phyloP scores from a whole-genome alignment of 2,329 filamentous ascomycete genomes.

The Furcasterigmium sp. region DNA sequence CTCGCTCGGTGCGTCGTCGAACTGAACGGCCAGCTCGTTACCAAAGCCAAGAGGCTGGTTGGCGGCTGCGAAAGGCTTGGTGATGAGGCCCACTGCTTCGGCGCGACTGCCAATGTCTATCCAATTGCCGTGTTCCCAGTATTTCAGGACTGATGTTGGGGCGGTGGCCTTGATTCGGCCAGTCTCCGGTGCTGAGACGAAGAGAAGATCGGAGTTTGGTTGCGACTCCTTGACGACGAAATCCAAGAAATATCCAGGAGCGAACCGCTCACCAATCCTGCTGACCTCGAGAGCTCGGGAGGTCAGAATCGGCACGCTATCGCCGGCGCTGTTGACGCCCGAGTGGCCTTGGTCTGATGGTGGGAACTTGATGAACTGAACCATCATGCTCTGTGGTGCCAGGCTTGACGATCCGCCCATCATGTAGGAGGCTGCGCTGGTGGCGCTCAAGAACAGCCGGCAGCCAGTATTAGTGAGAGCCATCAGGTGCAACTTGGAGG shows the following conservation, averaged over 20 bases:
- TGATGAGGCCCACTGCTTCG: conserved; percentile 75
- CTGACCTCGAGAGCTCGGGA: conserved; percentile 45
- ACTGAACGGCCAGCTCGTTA: conserved; percentile 95
- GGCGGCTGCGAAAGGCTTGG: conserved; percentile 65
- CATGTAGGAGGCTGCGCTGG: conserved; percentile 66
- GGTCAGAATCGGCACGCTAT: conserved; percentile 39
- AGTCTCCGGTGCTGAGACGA: conserved; percentile 82
- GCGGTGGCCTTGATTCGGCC: conserved; percentile 68
- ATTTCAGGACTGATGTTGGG: conserved; percentile 49
- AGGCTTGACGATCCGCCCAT: conserved; percentile 53
- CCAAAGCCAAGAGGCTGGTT: conserved; percentile 73
- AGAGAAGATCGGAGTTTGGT: conserved; percentile 62
- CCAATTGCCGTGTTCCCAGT: conserved; percentile 76
- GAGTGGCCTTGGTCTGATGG: conserved; percentile 44
- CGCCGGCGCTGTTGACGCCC: conserved; percentile 18
- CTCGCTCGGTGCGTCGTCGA: conserved; percentile 75
- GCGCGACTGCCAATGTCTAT: conserved; percentile 67
- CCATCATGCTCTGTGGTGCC: conserved; percentile 90
- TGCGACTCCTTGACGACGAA: conserved; percentile 63
- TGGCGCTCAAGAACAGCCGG: conserved; percentile 87
- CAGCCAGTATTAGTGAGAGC: conserved; percentile 87
- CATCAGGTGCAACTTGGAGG: conserved; percentile 80
- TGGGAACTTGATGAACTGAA: conserved; percentile 95
- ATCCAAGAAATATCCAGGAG: conserved; percentile 88
- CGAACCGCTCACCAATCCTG: conserved; percentile 55